Evolutionary conservation across 495 filamentous ascomycete species (phyloP).

Genomic region (Lindgomyces ingoldianus): DNA sequence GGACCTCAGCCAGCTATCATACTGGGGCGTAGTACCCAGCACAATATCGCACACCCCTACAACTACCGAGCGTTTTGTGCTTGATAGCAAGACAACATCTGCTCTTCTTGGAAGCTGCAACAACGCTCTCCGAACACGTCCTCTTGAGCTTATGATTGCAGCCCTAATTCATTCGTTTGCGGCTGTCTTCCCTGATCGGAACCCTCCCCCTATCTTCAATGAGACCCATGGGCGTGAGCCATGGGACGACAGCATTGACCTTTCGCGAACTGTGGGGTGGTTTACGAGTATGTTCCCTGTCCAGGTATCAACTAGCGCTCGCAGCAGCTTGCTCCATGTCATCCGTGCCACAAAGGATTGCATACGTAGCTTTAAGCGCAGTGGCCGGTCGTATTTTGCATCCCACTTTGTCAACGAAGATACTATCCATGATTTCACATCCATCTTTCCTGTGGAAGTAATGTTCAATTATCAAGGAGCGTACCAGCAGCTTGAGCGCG

Average conservation of each 20-base stretch:
- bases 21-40: background rate
- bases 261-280: slow-evolving; percentile 28
- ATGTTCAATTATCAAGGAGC: slow-evolving; percentile 51
- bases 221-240: slow-evolving; percentile 27
- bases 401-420: slow-evolving; percentile 7
- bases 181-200: slow-evolving; percentile 13
- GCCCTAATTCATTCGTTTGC: slow-evolving; percentile 16
- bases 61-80: background rate
- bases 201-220: slow-evolving; percentile 18
- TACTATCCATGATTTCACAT: slow-evolving; percentile 4
- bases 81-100: background rate
- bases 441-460: slow-evolving; percentile 42
- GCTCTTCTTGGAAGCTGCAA: slow-evolving; percentile 6
- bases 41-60: background rate
- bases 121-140: slow-evolving; percentile 4
- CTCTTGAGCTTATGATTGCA: slow-evolving; percentile 23
- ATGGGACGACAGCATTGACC: slow-evolving; percentile 18
- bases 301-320: background rate
- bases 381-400: slow-evolving; percentile 25
- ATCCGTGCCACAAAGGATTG: slow-evolving; percentile 18
- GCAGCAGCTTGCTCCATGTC: slow-evolving; percentile 7
- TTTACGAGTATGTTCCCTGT: slow-evolving; percentile 30
- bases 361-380: slow-evolving; percentile 14
- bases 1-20: background rate
- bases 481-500: slow-evolving; percentile 45